These are phyloP conservation scores for Mycena haematopus DNA, from an alignment of 768 basidiomycete genomes.

Conservation along the genomic window DNA sequence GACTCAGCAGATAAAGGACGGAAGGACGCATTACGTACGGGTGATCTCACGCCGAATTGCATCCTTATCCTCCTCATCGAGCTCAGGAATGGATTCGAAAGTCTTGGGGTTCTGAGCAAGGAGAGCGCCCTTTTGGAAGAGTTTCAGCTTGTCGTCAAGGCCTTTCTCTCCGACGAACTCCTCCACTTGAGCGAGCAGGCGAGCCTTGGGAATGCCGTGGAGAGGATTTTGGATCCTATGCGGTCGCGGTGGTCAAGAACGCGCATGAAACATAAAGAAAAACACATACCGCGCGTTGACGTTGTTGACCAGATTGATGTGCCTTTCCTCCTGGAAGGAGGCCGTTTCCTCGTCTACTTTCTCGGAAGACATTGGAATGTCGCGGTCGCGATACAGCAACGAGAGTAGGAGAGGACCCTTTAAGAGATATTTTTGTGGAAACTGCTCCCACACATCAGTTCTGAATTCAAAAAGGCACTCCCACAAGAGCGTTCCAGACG, in stretches of 20 bases:
- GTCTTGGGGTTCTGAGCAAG: slow-evolving; percentile 68
- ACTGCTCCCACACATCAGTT: not conserved
- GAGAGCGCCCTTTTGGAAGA: slow-evolving; percentile 74
- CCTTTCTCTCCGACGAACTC: slow-evolving; percentile 59
- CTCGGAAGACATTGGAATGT: not conserved
- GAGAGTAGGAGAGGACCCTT: not conserved
- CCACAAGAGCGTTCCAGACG: not conserved
- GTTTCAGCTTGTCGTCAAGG: slow-evolving; percentile 48
- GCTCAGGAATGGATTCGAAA: slow-evolving; percentile 48
- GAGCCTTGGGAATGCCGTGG: not conserved
- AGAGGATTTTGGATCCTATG: not conserved
- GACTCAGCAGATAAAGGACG: too few relatives aligned
- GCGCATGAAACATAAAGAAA: not conserved
- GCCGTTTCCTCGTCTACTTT: not conserved
- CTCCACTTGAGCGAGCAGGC: not conserved
- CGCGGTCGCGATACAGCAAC: not conserved
- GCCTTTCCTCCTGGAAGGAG: not conserved
- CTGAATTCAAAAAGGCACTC: not conserved
- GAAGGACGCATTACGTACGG: slow-evolving; percentile 16
- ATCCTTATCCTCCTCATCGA: slow-evolving; percentile 46
- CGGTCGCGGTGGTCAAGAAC: not conserved
- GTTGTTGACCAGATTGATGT: not conserved
- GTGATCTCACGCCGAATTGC: slow-evolving; percentile 53
- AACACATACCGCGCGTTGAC: not conserved
- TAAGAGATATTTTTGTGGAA: not conserved